These are phyloP conservation scores for Penicillium macrosclerotiorum DNA, from an alignment of 495 filamentous ascomycete species.

Conservation along the genomic window DNA sequence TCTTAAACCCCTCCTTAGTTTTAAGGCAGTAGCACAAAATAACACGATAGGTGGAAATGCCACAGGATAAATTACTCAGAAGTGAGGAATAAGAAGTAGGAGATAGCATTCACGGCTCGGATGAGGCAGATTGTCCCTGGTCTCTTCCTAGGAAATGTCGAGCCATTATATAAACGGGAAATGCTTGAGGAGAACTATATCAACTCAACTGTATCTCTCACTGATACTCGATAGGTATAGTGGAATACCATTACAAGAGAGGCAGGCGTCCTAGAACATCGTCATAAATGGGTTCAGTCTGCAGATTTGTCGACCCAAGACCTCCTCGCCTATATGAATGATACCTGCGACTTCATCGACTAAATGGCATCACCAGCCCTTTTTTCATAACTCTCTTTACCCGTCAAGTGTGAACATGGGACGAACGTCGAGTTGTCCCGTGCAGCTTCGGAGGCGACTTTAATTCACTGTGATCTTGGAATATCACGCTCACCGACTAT, in stretches of 20 bases:
- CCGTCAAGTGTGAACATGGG: constrained; percentile 11
- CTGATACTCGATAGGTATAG: constrained; percentile 22
- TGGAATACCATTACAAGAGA: constrained; percentile 26
- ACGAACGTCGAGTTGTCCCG: constrained; percentile 7
- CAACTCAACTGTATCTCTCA: constrained; percentile 31
- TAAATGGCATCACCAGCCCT: constrained; percentile 23
- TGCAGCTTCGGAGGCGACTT: constrained; percentile 19
- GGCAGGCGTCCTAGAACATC: constrained; percentile 25
- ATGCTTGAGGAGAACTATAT: constrained; percentile 31
- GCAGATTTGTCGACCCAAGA: constrained; percentile 36
- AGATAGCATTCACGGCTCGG: constrained; percentile 10
- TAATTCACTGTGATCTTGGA: constrained; percentile 36
- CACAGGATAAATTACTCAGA: background rate
- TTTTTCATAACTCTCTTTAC: constrained; percentile 14
- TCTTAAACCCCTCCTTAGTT: background rate
- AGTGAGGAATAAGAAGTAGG: constrained; percentile 1
- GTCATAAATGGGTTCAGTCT: constrained; percentile 34
- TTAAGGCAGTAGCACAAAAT: constrained; percentile 7
- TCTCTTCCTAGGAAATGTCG: constrained; percentile 35
- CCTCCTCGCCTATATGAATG: constrained; percentile 27
- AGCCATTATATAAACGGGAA: constrained; percentile 21
- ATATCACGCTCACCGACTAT: constrained; percentile 37
- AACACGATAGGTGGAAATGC: background rate
- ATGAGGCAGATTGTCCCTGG: constrained; percentile 34
- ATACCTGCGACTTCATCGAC: constrained; percentile 44